phyloP scores from a whole-genome alignment of 2,329 filamentous ascomycete species.

The Pseudopyricularia javanii region DNA sequence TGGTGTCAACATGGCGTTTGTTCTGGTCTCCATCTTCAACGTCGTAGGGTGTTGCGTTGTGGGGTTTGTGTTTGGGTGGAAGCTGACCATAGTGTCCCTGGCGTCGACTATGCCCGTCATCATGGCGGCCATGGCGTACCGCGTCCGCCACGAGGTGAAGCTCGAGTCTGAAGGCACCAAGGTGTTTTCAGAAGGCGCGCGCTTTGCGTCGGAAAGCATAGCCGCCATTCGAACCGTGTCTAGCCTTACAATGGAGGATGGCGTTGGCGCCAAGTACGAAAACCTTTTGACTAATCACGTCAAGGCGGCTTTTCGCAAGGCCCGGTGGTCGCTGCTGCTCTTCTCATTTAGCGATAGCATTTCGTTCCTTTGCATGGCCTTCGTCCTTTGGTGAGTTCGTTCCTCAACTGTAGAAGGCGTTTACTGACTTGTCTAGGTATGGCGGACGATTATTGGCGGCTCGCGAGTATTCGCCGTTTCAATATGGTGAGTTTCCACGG shows the following conservation, averaged over 20 bases:
- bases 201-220: slow-evolving; percentile 52
- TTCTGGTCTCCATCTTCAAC: slow-evolving; percentile 50
- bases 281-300: slow-evolving; percentile 21
- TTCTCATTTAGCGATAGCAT: slow-evolving; percentile 28
- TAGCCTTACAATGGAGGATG: slow-evolving; percentile 47
- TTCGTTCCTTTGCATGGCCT: slow-evolving; percentile 42
- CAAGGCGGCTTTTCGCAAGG: slow-evolving; percentile 15
- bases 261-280: slow-evolving; percentile 30
- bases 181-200: slow-evolving; percentile 47
- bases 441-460: slow-evolving; percentile 13
- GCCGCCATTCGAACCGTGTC: slow-evolving; percentile 50
- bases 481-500: slow-evolving; percentile 8
- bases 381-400: slow-evolving; percentile 38
- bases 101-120: slow-evolving; percentile 19
- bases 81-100: slow-evolving; percentile 50
- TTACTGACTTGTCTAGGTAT: slow-evolving; percentile 10
- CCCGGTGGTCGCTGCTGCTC: slow-evolving; percentile 18
- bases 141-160: slow-evolving; percentile 37
- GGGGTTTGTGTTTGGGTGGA: slow-evolving; percentile 64
- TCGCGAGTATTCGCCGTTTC: slow-evolving; percentile 16
- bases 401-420: not conserved
- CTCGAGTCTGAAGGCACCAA: slow-evolving; percentile 44
- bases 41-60: slow-evolving; percentile 52
- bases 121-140: slow-evolving; percentile 21
- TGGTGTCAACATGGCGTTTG: slow-evolving; percentile 50